These are phyloP conservation scores for Fusarium siculi DNA, from an alignment of 2,329 filamentous ascomycete genomes.

Conservation along the genomic window DNA sequence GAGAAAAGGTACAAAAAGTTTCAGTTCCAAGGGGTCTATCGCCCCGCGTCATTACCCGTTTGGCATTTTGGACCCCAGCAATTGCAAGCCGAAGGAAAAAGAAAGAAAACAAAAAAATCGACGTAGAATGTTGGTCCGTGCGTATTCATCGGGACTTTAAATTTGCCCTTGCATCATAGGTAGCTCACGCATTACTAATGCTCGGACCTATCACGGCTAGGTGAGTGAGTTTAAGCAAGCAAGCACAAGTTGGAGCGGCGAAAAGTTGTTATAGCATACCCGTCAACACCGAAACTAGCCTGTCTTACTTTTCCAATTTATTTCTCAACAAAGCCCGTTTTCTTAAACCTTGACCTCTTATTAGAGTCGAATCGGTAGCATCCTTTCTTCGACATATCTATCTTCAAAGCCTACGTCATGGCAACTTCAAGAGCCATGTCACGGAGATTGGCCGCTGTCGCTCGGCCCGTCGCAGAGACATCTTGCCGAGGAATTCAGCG, in stretches of 20 bases:
- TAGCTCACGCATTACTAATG: slow-evolving; percentile 49
- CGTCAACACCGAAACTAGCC: slow-evolving; percentile 23
- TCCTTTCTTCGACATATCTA: neutral
- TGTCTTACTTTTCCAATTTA: slow-evolving; percentile 3
- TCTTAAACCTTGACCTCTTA: neutral
- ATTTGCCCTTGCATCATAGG: slow-evolving; percentile 46
- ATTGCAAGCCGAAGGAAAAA: neutral
- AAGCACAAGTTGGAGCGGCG: slow-evolving; percentile 38
- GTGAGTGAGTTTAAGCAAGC: slow-evolving; percentile 7
- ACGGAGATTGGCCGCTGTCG: slow-evolving; percentile 39
- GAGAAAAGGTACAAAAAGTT: slow-evolving; percentile 12
- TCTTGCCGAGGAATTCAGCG: slow-evolving; percentile 37
- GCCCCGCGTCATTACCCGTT: slow-evolving; percentile 35
- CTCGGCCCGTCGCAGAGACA: slow-evolving; percentile 36
- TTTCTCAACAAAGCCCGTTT: neutral
- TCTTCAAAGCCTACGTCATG: slow-evolving; percentile 33
- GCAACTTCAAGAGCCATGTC: slow-evolving; percentile 37
- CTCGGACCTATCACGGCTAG: slow-evolving; percentile 40
- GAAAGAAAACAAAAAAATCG: neutral
- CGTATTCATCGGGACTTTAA: neutral
- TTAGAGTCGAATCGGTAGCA: neutral
- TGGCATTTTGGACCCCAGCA: slow-evolving; percentile 6
- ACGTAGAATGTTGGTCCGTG: slow-evolving; percentile 14
- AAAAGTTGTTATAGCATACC: slow-evolving; percentile 42
- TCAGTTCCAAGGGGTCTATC: slow-evolving; percentile 13